These are phyloP conservation scores for Melastoma malabathricum DNA, from an alignment of 345 rosid species.

Conservation along the genomic window DNA sequence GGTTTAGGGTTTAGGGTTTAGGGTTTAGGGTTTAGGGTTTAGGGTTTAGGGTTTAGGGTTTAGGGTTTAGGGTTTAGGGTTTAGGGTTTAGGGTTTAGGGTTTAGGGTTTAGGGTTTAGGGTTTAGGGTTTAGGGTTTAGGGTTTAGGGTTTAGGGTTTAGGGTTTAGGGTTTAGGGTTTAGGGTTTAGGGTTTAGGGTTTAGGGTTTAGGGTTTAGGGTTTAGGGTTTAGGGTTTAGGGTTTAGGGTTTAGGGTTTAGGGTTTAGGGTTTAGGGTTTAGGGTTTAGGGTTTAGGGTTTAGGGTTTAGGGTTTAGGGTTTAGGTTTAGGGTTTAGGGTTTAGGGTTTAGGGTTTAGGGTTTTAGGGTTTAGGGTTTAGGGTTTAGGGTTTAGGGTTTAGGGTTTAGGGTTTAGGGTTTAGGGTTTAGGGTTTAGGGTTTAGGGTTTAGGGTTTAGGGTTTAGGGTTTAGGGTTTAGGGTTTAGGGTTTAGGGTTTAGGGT, in stretches of 20 bases:
- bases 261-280: constrained; percentile 6
- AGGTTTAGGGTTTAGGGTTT: not conserved
- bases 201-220: constrained; percentile 4
- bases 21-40: constrained; percentile 6
- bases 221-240: constrained; percentile 7
- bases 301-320: constrained; percentile 3
- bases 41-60: constrained; percentile 5
- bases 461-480: constrained; percentile 12
- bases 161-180: constrained; percentile 6
- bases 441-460: constrained; percentile 5
- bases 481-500: constrained; percentile 1
- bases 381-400: not conserved
- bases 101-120: not conserved
- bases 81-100: constrained; percentile 4
- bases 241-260: constrained; percentile 6
- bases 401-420: constrained; percentile 4
- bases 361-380: constrained; percentile 7
- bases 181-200: constrained; percentile 5
- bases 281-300: constrained; percentile 5
- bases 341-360: not conserved
- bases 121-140: constrained; percentile 4
- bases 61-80: constrained; percentile 2
- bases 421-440: constrained; percentile 6
- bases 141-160: constrained; percentile 6
- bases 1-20: constrained; percentile 7